These are phyloP conservation scores for Mycena vulgaris DNA, from an alignment of 768 basidiomycete species.

Conservation along the genomic window DNA sequence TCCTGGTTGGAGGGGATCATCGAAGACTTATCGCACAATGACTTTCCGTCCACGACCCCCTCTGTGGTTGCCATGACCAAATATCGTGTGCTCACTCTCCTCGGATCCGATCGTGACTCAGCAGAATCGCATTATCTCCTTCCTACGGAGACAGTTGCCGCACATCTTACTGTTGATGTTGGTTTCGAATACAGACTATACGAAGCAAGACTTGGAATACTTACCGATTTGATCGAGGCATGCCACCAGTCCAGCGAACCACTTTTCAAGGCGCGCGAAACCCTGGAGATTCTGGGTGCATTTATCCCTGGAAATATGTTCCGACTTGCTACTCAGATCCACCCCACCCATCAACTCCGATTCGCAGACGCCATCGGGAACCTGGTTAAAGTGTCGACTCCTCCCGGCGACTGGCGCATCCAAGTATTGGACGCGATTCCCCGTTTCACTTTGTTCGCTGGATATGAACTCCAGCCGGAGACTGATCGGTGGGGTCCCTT, in stretches of 20 bases:
- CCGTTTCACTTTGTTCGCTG: background rate
- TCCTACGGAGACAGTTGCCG: background rate
- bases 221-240: background rate
- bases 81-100: background rate
- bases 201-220: background rate
- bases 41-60: background rate
- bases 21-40: background rate
- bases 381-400: background rate
- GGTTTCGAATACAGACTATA: background rate
- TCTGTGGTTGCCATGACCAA: background rate
- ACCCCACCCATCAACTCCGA: background rate
- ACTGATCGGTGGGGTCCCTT: too few species aligned
- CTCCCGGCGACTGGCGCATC: background rate
- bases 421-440: background rate
- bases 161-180: background rate
- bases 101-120: too few species aligned
- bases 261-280: conserved; percentile 1
- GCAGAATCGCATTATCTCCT: too few species aligned
- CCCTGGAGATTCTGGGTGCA: background rate
- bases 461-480: background rate
- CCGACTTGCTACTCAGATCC: background rate
- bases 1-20: background rate
- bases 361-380: background rate
- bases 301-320: background rate
- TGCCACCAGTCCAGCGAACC: background rate